Evolutionary conservation across 2,329 filamentous ascomycete genomes (phyloP), one percentile per base, ranked within the genome.

Genomic region (Colletotrichum sp.): DNA sequence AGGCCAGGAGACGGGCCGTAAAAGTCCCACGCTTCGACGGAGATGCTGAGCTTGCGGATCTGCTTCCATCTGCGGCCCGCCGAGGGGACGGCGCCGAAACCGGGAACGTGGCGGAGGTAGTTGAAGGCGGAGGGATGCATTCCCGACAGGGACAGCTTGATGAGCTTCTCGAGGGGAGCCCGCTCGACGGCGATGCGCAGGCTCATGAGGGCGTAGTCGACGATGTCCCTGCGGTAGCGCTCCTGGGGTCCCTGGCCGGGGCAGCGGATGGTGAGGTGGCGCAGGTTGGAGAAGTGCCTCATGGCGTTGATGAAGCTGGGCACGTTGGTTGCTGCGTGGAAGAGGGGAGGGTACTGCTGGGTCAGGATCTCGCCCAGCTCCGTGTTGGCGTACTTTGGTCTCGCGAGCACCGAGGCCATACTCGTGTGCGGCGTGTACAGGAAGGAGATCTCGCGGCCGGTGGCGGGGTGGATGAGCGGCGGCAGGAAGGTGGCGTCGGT

Each of bases 201-300:
- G 76, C 94, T 97, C 81, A 97, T 95, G 75, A 98, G 91, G 6
- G 95, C 95, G 80, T 97, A 98, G 87, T 98, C 95, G 73, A 98
- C 94, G 63, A 93, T 91, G 82, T 92, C 92, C 62, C 94, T 90
- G 47, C 95, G 90, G 80, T 95, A 95, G 58, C 93, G 88, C 81
- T 95, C 92, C 47, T 88, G 85, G 18, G 91, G 86, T 73, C 92
- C 87, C 82, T 95, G 93, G 47, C 91, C 93, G 7, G 94, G 94
- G 77, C 94, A 97, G 74, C 91, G 92, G 80, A 98, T 89, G 63
- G 90, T 93, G 73, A 98, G 87, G 81, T 96, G 94, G 59, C 90
- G 87, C 78, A 98, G 86, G 78, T 93, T 93, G 72, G 90, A 85
- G 79, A 98, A 82, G 75, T 92, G 86, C 43, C 89, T 89, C 80